Evolutionary conservation across 2,329 filamentous ascomycete genomes (phyloP).

Genomic region (Tolypocladium inflatum): DNA sequence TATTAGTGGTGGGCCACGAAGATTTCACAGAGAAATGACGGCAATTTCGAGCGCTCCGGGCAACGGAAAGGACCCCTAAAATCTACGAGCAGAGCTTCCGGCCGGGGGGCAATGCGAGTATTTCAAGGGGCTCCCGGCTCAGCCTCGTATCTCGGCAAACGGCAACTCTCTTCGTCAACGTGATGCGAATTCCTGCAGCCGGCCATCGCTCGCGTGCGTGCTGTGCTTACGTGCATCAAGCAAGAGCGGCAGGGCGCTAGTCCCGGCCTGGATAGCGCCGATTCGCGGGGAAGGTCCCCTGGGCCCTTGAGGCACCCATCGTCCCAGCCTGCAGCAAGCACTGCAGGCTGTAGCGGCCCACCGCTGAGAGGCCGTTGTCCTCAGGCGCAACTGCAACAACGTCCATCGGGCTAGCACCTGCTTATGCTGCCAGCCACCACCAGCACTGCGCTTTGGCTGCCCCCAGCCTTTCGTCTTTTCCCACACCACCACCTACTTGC

Average conservation of each 20-base stretch:
- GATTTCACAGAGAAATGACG: not conserved
- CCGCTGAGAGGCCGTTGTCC: not conserved
- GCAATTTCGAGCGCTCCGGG: not conserved
- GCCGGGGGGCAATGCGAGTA: not conserved
- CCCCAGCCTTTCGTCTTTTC: conserved; percentile 20
- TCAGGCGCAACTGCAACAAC: not conserved
- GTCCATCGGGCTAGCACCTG: not conserved
- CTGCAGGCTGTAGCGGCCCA: not conserved
- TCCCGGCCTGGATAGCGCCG: not conserved
- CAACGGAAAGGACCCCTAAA: not conserved
- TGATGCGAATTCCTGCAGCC: not conserved
- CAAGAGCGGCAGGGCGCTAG: conserved; percentile 1
- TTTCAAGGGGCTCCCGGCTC: not conserved
- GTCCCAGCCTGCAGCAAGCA: not conserved
- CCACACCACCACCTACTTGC: conserved; percentile 11
- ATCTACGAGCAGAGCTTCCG: not conserved
- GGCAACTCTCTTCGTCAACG: too few relatives aligned
- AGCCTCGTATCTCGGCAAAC: not conserved
- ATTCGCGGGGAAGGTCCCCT: not conserved
- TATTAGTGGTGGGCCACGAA: not conserved
- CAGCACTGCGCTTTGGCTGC: conserved; percentile 7
- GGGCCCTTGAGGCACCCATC: not conserved
- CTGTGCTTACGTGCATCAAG: not conserved
- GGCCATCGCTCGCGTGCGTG: too few relatives aligned
- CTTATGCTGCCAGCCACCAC: conserved; percentile 14